Evolutionary conservation across 495 filamentous ascomycete species (phyloP).

Genomic region (Tuber calosporum): DNA sequence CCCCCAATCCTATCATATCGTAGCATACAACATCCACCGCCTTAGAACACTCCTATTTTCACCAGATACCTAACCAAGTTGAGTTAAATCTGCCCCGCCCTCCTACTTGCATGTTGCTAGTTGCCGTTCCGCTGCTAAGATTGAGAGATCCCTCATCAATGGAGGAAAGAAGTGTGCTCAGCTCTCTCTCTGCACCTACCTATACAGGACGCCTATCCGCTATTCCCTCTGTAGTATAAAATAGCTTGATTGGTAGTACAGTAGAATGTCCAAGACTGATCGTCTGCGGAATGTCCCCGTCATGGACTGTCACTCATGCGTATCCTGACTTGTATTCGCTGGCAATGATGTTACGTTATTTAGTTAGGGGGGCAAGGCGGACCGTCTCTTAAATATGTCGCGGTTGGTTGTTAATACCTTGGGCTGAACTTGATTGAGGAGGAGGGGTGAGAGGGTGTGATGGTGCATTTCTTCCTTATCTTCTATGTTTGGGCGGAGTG

Average conservation of each 20-base stretch:
- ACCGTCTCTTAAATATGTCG: not conserved
- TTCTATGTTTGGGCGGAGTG: not conserved
- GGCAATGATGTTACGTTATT: not conserved
- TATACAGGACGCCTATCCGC: not conserved
- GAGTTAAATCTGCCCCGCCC: not conserved
- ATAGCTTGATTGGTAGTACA: not conserved
- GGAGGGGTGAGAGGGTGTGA: not conserved
- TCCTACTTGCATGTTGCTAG: not conserved
- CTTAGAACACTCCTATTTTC: not conserved
- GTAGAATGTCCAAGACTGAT: not conserved
- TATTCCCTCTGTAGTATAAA: not conserved
- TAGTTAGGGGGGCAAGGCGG: not conserved
- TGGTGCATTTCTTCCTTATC: not conserved
- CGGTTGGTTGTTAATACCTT: not conserved
- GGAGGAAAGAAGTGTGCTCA: not conserved
- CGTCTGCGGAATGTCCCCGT: not conserved
- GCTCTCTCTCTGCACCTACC: not conserved
- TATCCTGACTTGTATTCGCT: not conserved
- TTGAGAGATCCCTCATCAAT: not conserved
- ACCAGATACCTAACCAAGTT: not conserved
- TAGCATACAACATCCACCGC: not conserved
- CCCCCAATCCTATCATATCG: too few species aligned
- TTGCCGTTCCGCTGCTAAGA: not conserved
- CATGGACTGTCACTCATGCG: not conserved
- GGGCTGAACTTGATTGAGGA: not conserved